A percentile compares a stretch with the other conserved stretches of the same genome.
Evolutionary conservation across 116 monocot species (phyloP).

Genomic region (Zostera marina): DNA sequence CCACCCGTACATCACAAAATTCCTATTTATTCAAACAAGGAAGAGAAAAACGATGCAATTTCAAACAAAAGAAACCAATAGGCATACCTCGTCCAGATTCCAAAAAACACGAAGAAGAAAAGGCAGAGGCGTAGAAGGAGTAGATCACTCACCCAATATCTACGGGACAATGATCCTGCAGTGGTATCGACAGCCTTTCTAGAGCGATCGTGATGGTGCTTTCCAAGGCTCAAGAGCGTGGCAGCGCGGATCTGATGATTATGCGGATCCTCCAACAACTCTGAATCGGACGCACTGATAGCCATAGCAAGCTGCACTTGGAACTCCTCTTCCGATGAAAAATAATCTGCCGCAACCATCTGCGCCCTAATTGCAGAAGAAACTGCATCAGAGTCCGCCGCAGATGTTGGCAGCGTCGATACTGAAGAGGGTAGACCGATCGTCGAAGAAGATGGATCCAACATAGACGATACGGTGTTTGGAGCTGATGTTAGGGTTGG

Average conservation of each 20-base stretch:
- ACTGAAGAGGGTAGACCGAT: not conserved
- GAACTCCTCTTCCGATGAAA: slow-evolving; percentile 82
- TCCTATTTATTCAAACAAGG: too few species aligned
- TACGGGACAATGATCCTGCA: slow-evolving; percentile 61
- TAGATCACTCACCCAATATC: slow-evolving; percentile 67
- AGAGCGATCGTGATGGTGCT: slow-evolving; percentile 15
- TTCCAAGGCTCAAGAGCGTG: slow-evolving; percentile 59
- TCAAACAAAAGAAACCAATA: too few species aligned
- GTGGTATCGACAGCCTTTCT: slow-evolving; percentile 25
- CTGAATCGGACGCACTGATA: slow-evolving; percentile 79
- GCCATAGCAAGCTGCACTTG: slow-evolving; percentile 96
- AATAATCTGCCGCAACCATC: slow-evolving; percentile 38
- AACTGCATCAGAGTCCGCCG: not conserved
- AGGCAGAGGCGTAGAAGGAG: not conserved
- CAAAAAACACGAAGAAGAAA: not conserved
- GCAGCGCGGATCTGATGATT: slow-evolving; percentile 83
- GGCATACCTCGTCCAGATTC: not conserved
- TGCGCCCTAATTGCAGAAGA: not conserved
- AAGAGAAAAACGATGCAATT: too few species aligned
- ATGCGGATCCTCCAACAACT: slow-evolving; percentile 44
- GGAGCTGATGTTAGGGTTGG: not conserved
- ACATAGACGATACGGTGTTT: not conserved
- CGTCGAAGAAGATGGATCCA: not conserved
- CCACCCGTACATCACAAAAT: too few species aligned
- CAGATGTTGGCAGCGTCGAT: not conserved